A percentile compares a stretch with the other conserved stretches of the same genome.
Evolutionary conservation across 2,329 filamentous ascomycete genomes (phyloP).

Genomic region (Calonectria pseudoturangicola): DNA sequence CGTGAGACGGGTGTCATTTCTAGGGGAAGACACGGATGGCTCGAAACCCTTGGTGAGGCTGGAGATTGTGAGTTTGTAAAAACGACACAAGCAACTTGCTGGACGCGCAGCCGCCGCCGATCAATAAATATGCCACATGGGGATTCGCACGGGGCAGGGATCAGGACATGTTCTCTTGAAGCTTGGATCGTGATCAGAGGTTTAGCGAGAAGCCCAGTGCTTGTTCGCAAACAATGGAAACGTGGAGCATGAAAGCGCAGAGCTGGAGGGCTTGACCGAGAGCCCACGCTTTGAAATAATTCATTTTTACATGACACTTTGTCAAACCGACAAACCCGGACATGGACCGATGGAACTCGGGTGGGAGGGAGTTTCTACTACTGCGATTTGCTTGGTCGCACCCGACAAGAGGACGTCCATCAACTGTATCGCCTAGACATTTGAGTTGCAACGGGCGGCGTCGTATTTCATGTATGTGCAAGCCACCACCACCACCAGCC

Average conservation of each 20-base stretch:
- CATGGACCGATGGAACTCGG: background rate
- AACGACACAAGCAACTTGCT: conserved; percentile 8
- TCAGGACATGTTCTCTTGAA: conserved; percentile 2
- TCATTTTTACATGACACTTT: background rate
- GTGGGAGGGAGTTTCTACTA: background rate
- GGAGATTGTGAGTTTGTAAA: conserved; percentile 23
- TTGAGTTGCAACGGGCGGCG: conserved; percentile 23
- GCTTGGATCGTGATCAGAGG: background rate
- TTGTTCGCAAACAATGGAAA: background rate
- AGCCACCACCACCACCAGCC: conserved; percentile 11
- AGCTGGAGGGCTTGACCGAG: background rate
- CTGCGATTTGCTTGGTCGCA: conserved; percentile 2
- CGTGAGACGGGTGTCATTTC: conserved; percentile 45
- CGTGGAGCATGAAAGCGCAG: conserved; percentile 16
- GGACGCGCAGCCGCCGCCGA: background rate
- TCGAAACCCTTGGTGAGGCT: conserved; percentile 2
- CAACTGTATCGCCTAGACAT: conserved; percentile 12
- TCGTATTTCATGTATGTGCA: conserved; percentile 7
- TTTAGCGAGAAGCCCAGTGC: background rate
- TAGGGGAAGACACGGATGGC: conserved; percentile 8
- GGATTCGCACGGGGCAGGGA: background rate
- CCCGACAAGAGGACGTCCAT: background rate
- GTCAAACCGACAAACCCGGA: background rate
- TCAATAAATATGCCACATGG: conserved; percentile 12
- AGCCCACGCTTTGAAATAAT: conserved; percentile 27